A percentile compares a stretch with the other conserved stretches of the same genome.
Conservation (phyloP, 495 filamentous ascomycete genomes). For the Parmelia sp. region DNA sequence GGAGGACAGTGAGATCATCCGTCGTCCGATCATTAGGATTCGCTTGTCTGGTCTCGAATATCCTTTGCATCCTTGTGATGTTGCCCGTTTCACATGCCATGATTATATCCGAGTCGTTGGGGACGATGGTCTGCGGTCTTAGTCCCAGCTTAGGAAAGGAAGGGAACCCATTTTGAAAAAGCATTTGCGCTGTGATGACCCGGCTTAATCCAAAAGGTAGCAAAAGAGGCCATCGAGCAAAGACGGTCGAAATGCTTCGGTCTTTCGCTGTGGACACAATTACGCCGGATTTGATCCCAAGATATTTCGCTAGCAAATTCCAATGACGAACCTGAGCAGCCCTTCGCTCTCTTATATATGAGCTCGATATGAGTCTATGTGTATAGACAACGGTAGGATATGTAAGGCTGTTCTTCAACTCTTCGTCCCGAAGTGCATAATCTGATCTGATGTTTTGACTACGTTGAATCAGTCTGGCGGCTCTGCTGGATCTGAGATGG, state of each 20-base stretch:
- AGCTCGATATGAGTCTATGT: background rate
- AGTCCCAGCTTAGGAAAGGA: background rate
- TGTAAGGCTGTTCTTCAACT: background rate
- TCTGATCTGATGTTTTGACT: too few species aligned
- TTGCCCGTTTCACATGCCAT: conserved; percentile 10
- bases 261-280: background rate
- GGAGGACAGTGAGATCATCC: conserved; percentile 14
- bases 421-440: too few species aligned
- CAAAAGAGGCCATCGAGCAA: conserved; percentile 1
- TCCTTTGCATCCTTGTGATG: background rate
- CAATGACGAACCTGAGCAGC: conserved; percentile 5
- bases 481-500: too few species aligned
- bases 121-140: conserved; percentile 11
- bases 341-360: conserved; percentile 3
- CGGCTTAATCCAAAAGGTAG: conserved; percentile 8
- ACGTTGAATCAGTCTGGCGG: too few species aligned
- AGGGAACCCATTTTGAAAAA: background rate
- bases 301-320: background rate
- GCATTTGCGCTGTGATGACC: background rate
- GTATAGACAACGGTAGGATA: background rate
- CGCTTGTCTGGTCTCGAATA: background rate
- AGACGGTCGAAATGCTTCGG: background rate
- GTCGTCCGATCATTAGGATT: conserved; percentile 17
- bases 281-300: background rate
- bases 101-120: conserved; percentile 7